These are phyloP conservation scores for Saccharomycopsis javanensis DNA, from an alignment of 805 yeast genomes.

Conservation along the genomic window DNA sequence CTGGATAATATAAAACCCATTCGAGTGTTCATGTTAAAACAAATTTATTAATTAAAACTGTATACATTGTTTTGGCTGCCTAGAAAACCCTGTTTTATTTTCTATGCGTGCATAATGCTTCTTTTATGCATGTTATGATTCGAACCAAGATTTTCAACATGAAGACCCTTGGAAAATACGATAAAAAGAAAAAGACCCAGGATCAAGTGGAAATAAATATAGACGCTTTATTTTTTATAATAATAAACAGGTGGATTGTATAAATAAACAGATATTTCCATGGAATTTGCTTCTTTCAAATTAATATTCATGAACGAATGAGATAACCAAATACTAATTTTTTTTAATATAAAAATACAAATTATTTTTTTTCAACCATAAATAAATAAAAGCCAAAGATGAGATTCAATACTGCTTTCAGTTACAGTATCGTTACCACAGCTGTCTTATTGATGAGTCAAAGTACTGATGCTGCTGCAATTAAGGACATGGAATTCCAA, in stretches of 20 bases:
- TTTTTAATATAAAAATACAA: too few relatives aligned
- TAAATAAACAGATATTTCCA: too few relatives aligned
- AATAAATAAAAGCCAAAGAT: neutral
- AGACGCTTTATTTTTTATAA: neutral
- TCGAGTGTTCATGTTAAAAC: neutral
- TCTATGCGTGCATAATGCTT: neutral
- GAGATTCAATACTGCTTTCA: neutral
- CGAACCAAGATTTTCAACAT: neutral
- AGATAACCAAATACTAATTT: too few relatives aligned
- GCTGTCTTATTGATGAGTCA: neutral
- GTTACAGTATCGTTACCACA: neutral
- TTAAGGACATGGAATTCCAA: neutral
- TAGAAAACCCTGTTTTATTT: neutral
- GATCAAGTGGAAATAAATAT: neutral
- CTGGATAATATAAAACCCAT: neutral
- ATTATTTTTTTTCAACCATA: neutral
- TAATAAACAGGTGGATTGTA: too few relatives aligned
- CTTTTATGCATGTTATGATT: too few relatives aligned
- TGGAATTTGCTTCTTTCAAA: too few relatives aligned
- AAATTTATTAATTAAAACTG: neutral
- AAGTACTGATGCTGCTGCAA: neutral
- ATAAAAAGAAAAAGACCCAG: neutral
- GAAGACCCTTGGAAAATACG: neutral
- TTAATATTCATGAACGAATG: too few relatives aligned
- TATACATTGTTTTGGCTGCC: neutral